These are phyloP conservation scores for Rhodotorula sp. DNA, from an alignment of 1,284 basidiomycete genomes.

Conservation along the genomic window DNA sequence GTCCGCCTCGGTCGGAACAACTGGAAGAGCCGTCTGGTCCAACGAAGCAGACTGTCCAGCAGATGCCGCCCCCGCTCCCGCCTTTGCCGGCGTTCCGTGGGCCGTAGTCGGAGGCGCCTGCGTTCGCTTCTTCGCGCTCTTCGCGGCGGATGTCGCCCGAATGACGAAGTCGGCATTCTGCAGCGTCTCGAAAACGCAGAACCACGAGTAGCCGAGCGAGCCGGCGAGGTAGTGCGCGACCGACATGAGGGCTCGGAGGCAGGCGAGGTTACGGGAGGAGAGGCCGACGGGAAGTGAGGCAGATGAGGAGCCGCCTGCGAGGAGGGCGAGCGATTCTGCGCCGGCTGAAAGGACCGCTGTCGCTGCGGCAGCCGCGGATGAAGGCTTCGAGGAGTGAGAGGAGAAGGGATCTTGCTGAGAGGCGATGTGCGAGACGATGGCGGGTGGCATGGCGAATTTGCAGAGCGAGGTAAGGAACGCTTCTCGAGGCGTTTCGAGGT, in stretches of 20 bases:
- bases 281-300: slow-evolving; percentile 54
- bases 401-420: slow-evolving; percentile 48
- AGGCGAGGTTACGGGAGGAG: slow-evolving; percentile 84
- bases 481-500: slow-evolving; percentile 80
- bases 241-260: slow-evolving; percentile 75
- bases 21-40: slow-evolving; percentile 3
- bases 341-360: slow-evolving; percentile 52
- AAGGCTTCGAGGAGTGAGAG: neutral
- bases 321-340: slow-evolving; percentile 66
- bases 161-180: slow-evolving; percentile 92
- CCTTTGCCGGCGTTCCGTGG: neutral
- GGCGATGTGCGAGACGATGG: slow-evolving; percentile 79
- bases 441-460: slow-evolving; percentile 80
- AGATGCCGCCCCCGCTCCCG: slow-evolving; percentile 23
- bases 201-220: slow-evolving; percentile 84
- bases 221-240: slow-evolving; percentile 79
- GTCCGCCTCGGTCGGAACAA: slow-evolving; percentile 65
- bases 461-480: slow-evolving; percentile 84
- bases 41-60: neutral
- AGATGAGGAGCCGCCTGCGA: neutral
- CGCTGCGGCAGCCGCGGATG: slow-evolving; percentile 18
- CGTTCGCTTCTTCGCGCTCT: slow-evolving; percentile 10
- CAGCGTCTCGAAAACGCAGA: slow-evolving; percentile 79
- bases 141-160: slow-evolving; percentile 40
- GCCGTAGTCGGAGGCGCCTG: neutral